phyloP scores from a whole-genome alignment of 2,329 filamentous ascomycete genomes.

The Aspergillus oerlinghausenensis region DNA sequence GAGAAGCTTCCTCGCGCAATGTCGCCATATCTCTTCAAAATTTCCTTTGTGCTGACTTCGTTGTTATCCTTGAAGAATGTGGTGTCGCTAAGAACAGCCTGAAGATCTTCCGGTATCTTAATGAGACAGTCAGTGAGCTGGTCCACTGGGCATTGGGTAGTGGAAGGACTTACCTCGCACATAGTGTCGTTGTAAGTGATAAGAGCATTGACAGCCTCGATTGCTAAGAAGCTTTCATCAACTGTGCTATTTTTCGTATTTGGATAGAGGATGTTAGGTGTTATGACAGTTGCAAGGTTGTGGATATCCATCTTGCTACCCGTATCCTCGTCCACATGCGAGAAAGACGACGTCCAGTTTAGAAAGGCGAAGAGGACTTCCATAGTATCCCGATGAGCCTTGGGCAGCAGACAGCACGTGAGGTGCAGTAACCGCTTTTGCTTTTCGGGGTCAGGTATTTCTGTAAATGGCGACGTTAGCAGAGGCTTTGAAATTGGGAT shows the following conservation, averaged over 20 bases:
- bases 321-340: conserved; percentile 92
- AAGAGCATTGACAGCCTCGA: conserved; percentile 84
- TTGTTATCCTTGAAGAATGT: conserved; percentile 73
- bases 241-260: conserved; percentile 66
- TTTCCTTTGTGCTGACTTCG: conserved; percentile 95
- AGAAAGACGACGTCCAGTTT: conserved; percentile 96
- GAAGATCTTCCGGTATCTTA: conserved; percentile 88
- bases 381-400: conserved; percentile 85
- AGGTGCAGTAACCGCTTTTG: conserved; percentile 83
- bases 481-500: conserved; percentile 6
- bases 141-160: neutral
- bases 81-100: conserved; percentile 78
- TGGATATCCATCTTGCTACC: conserved; percentile 99
- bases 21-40: conserved; percentile 87
- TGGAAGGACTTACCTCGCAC: conserved; percentile 70
- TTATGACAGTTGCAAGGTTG: conserved; percentile 95
- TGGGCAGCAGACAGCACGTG: conserved; percentile 86
- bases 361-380: conserved; percentile 95
- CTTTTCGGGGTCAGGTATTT: conserved; percentile 75
- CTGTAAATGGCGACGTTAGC: conserved; percentile 29
- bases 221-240: conserved; percentile 85
- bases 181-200: conserved; percentile 94
- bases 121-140: conserved; percentile 5
- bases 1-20: conserved; percentile 62
- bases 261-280: conserved; percentile 86